These are phyloP conservation scores for Podila verticillata DNA, from an alignment of 192 early-diverging fungal genomes.

Conservation along the genomic window DNA sequence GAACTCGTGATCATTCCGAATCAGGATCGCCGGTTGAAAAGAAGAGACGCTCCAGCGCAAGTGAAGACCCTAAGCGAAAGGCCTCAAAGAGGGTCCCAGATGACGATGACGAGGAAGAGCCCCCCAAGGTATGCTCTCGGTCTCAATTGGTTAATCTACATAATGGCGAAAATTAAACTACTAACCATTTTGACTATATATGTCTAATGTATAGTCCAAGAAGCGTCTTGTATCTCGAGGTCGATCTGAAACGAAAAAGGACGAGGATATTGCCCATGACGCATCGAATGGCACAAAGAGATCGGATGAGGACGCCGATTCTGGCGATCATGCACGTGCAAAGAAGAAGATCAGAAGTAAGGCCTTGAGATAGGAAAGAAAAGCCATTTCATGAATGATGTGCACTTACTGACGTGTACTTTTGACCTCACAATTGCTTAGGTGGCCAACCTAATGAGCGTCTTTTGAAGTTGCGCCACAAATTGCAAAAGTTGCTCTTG, in stretches of 20 bases:
- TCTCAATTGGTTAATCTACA: too few species aligned
- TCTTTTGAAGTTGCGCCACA: constrained; percentile 49
- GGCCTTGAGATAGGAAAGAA: background rate
- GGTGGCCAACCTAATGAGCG: constrained; percentile 40
- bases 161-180: background rate
- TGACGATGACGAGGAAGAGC: constrained; percentile 4
- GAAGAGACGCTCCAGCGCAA: constrained; percentile 31
- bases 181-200: too few species aligned
- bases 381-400: background rate
- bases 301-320: constrained; percentile 26
- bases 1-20: background rate
- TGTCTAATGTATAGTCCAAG: constrained; percentile 2
- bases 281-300: constrained; percentile 15
- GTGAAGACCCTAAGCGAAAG: constrained; percentile 28
- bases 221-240: constrained; percentile 5
- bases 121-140: background rate
- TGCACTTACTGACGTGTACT: background rate
- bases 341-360: constrained; percentile 37
- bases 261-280: constrained; percentile 15
- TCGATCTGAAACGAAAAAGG: constrained; percentile 35
- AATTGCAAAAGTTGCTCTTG: constrained; percentile 51
- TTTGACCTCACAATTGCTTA: background rate
- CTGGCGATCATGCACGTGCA: constrained; percentile 15
- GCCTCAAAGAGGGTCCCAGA: constrained; percentile 7
- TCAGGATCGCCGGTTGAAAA: constrained; percentile 6